phyloP scores from a whole-genome alignment of 768 basidiomycete genomes.

The Lactifluus subvellereus region DNA sequence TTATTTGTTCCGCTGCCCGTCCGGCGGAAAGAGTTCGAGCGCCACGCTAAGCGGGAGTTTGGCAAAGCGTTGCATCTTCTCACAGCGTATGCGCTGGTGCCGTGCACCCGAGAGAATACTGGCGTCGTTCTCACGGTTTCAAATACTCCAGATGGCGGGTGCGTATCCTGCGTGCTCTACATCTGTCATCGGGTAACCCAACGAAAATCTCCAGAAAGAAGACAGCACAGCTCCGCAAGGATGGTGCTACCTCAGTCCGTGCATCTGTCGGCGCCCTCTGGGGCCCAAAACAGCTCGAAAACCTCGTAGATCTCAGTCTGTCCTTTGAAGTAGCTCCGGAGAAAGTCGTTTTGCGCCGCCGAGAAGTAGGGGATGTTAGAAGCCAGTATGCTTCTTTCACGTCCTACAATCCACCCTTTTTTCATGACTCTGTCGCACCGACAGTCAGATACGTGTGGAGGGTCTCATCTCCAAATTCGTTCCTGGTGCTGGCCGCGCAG shows the following conservation, averaged over 20 bases:
- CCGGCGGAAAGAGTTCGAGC: conserved; percentile 83
- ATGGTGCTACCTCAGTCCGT: conserved; percentile 56
- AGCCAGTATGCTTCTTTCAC: conserved; percentile 4
- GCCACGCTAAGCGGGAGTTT: conserved; percentile 86
- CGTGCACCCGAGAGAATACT: conserved; percentile 50
- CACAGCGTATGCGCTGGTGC: conserved; percentile 85
- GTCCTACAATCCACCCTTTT: neutral
- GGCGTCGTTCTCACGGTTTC: conserved; percentile 71
- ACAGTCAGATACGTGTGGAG: conserved; percentile 46
- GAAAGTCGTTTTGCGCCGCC: conserved; percentile 41
- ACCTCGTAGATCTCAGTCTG: conserved; percentile 68
- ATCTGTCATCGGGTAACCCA: neutral
- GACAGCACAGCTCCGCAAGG: conserved; percentile 64
- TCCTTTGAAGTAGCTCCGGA: conserved; percentile 65
- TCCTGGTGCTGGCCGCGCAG: conserved; percentile 66
- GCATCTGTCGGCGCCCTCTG: conserved; percentile 71
- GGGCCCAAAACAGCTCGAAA: conserved; percentile 76
- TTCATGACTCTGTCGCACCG: conserved; percentile 17
- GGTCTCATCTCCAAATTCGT: conserved; percentile 84
- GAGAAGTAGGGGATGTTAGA: conserved; percentile 26
- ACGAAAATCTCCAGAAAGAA: conserved; percentile 42
- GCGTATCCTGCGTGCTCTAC: conserved; percentile 26
- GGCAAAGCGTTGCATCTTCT: conserved; percentile 76
- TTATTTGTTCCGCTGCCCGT: conserved; percentile 85
- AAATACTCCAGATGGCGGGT: conserved; percentile 71